Percentiles rank a stretch among this genome's conserved stretches.
Conservation (phyloP, 306 rosid genomes). For the Citrullus amarus region DNA sequence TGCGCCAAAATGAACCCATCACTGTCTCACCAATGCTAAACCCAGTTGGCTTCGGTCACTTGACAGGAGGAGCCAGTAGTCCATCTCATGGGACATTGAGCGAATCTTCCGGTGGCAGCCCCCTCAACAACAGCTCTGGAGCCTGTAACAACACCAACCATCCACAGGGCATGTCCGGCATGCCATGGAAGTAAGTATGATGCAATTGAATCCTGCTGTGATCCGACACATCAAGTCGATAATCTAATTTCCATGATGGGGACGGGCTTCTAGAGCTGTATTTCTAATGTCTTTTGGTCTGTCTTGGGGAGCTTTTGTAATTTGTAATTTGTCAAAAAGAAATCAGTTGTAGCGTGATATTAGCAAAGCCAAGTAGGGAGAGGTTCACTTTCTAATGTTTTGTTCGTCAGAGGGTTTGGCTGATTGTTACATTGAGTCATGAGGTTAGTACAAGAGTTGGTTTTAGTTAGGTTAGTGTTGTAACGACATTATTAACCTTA, state of each 20-base stretch:
- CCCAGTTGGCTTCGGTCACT: slow-evolving; percentile 6
- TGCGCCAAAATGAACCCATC: slow-evolving; percentile 13
- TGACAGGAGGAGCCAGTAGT: slow-evolving; percentile 34
- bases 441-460: not conserved
- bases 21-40: slow-evolving; percentile 13
- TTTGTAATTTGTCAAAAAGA: not conserved
- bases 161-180: slow-evolving; percentile 7
- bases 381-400: not conserved
- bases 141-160: slow-evolving; percentile 10
- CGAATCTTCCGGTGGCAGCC: slow-evolving; percentile 45
- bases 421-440: not conserved
- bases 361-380: not conserved
- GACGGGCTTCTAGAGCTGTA: not conserved
- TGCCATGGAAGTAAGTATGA: slow-evolving; percentile 6
- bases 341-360: not conserved
- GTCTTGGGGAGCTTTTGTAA: not conserved
- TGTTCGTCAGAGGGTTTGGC: not conserved
- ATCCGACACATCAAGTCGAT: not conserved
- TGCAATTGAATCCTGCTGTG: not conserved
- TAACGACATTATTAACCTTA: not conserved
- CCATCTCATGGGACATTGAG: slow-evolving; percentile 34
- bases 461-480: not conserved
- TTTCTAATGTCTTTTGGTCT: not conserved
- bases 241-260: not conserved
- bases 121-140: slow-evolving; percentile 21